Evolutionary conservation across 2,329 filamentous ascomycete species (phyloP), one percentile per base, ranked within the genome.

Genomic region (Daldinia sp.): DNA sequence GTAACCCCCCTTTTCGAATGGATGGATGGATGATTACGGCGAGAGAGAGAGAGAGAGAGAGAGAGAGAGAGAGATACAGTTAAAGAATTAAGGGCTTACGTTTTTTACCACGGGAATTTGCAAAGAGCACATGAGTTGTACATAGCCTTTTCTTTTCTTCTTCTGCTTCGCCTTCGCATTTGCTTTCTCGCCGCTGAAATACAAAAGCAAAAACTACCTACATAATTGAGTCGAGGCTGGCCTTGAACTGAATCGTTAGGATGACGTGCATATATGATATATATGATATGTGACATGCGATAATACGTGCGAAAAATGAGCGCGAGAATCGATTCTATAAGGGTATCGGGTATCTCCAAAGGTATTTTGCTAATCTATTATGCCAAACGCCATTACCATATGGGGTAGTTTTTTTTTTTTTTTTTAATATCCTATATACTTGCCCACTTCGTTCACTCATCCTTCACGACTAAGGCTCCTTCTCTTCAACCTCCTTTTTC

Each of bases 401-500:
- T 63, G 68, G 46, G 54, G 33, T 64, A 39, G 33, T 10, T 35
- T 35, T 33, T 23, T 10, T 35, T 35, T 33, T 23, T 23, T 23
- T 23, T 23, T 23, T 50, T 30, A 6, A 26, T 30, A 35, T 35
- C 10, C 10, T 35, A 35, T 35, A 35, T 35, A 35, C 7, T 15
- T 18, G n/a, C 6, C 28, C 28, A 37, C 6, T 23, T 10, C 18
- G 62, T 37, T 30, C 39, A 18, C 35, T 39, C 6, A 6, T 35
- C 26, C 26, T 42, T 54, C 44, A 23, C 20, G 4, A 56, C 30
- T 61, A 23, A 4, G 44, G 48, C 4, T 15, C 68, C 35, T 73
- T 73, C 7, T 46, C 60, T 10, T 68, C 58, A 5, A 35, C 54
- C 48, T 75, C 69, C 48, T 77, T 74, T 54, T 81, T 79, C 71